Base-by-base conservation (phyloP, 768 basidiomycete genomes). In the Rubroboletus satanas region DNA sequence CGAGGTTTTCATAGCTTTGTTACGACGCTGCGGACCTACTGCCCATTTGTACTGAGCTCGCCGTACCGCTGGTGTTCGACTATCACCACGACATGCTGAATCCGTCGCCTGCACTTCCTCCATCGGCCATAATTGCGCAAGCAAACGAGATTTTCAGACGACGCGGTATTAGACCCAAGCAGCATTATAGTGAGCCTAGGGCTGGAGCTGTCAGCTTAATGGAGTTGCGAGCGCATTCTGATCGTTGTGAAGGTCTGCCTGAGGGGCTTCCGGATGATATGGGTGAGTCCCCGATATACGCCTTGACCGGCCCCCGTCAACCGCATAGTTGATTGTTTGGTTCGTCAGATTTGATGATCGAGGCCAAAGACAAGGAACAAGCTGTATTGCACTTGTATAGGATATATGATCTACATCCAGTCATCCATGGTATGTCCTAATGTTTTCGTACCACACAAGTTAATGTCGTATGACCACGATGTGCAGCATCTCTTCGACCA, bases 331-430 rank as follows among this genome's bases (percentile, higher is more conserved):
- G 14, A 48, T 23, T n/a, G 58, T 29, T 14, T 3, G 23, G 4
- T 21, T 18, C 12, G 38, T 63, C 78, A 65, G 92, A 95, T 73
- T 65, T 95, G 60, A 93, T 95, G 93, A 92, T 94, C 55, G 93
- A 95, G 77, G 91, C 91, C 3, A 92, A 93, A 68, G 90, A 90
- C 70, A 90, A 94, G 73, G 94, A 96, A 68, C 94, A 95, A 66
- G 94, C 93, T 2, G 93, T 97, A 6, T 79, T 97, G 53, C 84
- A 95, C 57, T 65, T 96, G 43, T 85, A 91, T 66, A 70, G 92
- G 54, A 84, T 89, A 31, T 96, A 97, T 62, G 76, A 74, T 44
- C 68, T 95, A 5, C 73, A 84, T 41, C 79, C 83, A 15, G 86
- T 91, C 23, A 80, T 78, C 9, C 72, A 84, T 57, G 83, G 81